Evolutionary conservation across 2,329 filamentous ascomycete genomes (phyloP).

Genomic region (Penicillium brasilianum): DNA sequence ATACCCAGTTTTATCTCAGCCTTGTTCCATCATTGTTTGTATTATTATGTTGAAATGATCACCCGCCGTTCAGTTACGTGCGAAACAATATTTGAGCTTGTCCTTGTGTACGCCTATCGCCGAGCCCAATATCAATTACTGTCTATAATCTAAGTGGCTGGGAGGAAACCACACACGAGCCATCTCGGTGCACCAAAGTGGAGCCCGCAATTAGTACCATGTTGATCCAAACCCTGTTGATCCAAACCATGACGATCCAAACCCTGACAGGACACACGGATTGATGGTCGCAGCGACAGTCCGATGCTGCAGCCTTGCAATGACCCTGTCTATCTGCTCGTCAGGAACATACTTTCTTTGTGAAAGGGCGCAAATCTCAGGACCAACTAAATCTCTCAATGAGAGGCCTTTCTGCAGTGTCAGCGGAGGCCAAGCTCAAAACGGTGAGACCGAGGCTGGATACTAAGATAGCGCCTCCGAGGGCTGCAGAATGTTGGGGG

Average conservation of each 20-base stretch:
- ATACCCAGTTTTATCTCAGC: constrained; percentile 9
- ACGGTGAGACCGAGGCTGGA: background rate
- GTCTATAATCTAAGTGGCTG: background rate
- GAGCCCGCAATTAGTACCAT: background rate
- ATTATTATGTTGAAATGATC: background rate
- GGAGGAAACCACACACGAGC: background rate
- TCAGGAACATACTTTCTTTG: background rate
- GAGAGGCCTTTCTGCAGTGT: background rate
- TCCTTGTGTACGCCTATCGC: background rate
- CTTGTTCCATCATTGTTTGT: constrained; percentile 5
- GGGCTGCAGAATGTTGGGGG: constrained; percentile 5
- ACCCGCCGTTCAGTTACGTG: background rate
- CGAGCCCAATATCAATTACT: background rate
- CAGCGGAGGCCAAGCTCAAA: background rate
- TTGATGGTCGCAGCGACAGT: background rate
- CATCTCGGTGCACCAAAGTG: background rate
- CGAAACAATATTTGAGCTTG: background rate
- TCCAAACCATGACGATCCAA: background rate
- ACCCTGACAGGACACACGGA: background rate
- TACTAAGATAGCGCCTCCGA: background rate
- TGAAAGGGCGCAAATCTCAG: background rate
- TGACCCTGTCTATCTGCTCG: background rate
- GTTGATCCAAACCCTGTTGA: background rate
- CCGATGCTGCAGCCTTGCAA: background rate
- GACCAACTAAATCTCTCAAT: background rate